Base-by-base conservation (phyloP, 306 rosid species). In the Cucurbita moschata region DNA sequence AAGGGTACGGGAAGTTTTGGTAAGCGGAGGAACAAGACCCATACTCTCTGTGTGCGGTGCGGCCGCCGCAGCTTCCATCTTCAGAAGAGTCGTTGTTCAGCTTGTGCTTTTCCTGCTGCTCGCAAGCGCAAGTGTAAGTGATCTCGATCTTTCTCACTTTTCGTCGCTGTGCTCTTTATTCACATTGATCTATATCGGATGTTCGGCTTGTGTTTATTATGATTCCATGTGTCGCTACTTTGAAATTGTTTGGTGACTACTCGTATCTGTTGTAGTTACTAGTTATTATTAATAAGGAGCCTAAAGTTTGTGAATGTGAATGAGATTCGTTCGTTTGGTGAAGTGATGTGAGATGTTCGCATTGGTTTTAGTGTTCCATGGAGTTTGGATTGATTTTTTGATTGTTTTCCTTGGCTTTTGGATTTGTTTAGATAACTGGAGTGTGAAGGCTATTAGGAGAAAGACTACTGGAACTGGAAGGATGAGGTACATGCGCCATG, bases 391-490 rank as follows among this genome's bases (percentile, higher is more conserved):
- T 1, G 6, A 3, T 39, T 16, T 39, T 16, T 79, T 59, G 15
- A 40, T 10, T 61, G 71, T 40, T 79, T 62, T 39, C 6, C 4
- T 6, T 55, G 21, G 18, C 16, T 13, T 42, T 40, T 72, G 63
- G 53, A 3, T 67, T 63, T 62, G 1, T n/a, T 10, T 76, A 95
- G 99, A 88, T 71, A 95, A 95, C 87, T 95, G 99, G 99, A 95
- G 99, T 76, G 96, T 79, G 5, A 95, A 95, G 89, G 99, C 97
- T 0, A 95, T 95, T 78, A 80, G 99, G 44, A 84, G 99, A 78
- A 95, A 95, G 97, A 95, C 99, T n/a, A 91, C 99, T 0, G 99
- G 99, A 8, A 91, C 96, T 16, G 99, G 99, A 51, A 86, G 99
- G 83, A 95, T 95, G 99, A 91, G 91, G 91, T 95, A 95, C 80